Conservation (phyloP, 805 yeast species). For the Candida ipomoeae region DNA sequence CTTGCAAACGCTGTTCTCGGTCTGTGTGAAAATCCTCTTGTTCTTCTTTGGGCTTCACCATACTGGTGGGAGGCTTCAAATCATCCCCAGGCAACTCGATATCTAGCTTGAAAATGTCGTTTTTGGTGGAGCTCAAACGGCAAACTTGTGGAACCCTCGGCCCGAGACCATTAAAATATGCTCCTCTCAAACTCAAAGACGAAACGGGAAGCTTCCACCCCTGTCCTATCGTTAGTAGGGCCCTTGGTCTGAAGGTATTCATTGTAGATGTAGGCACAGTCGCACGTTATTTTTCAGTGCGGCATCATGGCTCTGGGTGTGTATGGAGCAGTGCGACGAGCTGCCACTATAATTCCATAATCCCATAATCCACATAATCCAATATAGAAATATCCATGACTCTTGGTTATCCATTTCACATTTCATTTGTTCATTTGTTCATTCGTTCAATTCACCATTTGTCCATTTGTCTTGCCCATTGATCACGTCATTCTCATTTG, state of each 20-base stretch:
- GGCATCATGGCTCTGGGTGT: slow-evolving; percentile 1
- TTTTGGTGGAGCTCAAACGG: slow-evolving; percentile 5
- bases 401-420: background rate
- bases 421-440: background rate
- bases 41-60: background rate
- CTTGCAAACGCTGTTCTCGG: background rate
- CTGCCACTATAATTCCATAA: background rate
- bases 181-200: background rate
- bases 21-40: background rate
- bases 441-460: background rate
- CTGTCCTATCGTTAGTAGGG: background rate
- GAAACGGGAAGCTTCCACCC: background rate
- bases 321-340: background rate
- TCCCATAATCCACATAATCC: too few species aligned
- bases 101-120: slow-evolving; percentile 11
- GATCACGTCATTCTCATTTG: too few species aligned
- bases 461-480: background rate
- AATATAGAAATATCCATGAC: too few species aligned
- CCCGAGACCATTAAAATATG: background rate
- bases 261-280: background rate
- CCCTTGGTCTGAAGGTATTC: background rate
- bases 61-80: background rate
- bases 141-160: background rate
- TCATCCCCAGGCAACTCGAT: background rate
- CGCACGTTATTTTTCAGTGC: slow-evolving; percentile 3